Evolutionary conservation across 257 asterid genomes (phyloP), one percentile per base, ranked within the genome.

Genomic region (Solanum medicagineum): DNA sequence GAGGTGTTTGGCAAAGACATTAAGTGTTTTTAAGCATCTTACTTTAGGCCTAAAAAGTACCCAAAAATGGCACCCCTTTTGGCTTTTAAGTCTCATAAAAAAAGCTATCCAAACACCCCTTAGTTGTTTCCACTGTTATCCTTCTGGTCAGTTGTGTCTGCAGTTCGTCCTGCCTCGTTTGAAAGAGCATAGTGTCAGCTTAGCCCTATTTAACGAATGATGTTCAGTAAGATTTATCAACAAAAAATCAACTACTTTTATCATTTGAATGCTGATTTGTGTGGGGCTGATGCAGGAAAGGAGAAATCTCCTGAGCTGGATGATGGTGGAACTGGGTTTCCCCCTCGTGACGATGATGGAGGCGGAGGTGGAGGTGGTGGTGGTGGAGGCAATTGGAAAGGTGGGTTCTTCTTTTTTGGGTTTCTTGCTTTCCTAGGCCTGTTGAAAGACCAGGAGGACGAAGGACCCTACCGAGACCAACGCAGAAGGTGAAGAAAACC

Each of bases 341-440:
- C 98, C 32, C 98, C 98, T 8, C 92, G 96, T 40, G 98, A 93
- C 87, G 98, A 94, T 82, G 97, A 89, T 12, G 98, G 86, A 53
- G 98, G 93, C 6, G 98, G 98, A 0, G 98, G 98, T 0, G 98
- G 97, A 0, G 97, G 98, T 0, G 98, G 98, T 0, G 98, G 97
- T 1, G 98, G 98, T 0, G 98, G 98, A 6, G 96, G 98, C 69
- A 84, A 87, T 84, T 95, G 93, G 93, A 90, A 95, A 0, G 98
- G 98, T n/a, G 98, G 98, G 13, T 95, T 93, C 93, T 94, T 94
- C 92, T 88, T 92, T 85, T 94, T 94, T 2, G 96, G 94, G 14
- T 93, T 94, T 84, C 96, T 94, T 87, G 96, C 93, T 84, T 89
- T 95, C 57, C 84, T 95, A 84, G 93, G 97, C 44, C 85, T 94